Evolutionary conservation across 768 basidiomycete species (phyloP).

Genomic region (Boletus rubropictus): DNA sequence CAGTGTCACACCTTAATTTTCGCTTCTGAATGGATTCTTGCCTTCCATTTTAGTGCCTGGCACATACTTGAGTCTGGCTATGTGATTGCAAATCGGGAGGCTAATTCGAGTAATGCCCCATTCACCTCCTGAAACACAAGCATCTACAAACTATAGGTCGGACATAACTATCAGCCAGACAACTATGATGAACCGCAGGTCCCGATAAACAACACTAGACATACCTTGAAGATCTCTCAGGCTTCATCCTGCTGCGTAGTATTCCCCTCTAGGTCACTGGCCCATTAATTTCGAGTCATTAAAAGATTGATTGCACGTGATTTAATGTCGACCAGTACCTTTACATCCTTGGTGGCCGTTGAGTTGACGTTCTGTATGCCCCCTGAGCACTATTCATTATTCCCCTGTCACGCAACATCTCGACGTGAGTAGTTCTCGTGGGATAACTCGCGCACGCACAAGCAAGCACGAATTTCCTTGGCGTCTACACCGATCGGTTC

Average conservation of each 20-base stretch:
- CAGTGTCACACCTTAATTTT: not conserved
- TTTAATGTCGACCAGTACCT: not conserved
- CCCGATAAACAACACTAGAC: not conserved
- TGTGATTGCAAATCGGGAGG: not conserved
- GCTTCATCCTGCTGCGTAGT: conserved; percentile 13
- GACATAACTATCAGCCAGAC: not conserved
- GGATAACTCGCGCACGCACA: not conserved
- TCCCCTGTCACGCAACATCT: too few relatives aligned
- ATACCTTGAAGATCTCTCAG: not conserved
- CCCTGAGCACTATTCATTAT: too few relatives aligned
- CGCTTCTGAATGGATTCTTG: not conserved
- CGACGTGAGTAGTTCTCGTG: too few relatives aligned
- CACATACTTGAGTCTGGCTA: too few relatives aligned
- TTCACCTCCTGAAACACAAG: not conserved
- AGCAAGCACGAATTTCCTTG: not conserved
- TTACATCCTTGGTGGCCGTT: too few relatives aligned
- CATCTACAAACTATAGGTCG: too few relatives aligned
- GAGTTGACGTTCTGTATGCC: too few relatives aligned
- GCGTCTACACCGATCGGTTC: not conserved
- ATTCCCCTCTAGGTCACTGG: not conserved
- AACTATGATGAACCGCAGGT: not conserved
- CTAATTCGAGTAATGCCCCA: not conserved
- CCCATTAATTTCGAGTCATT: too few relatives aligned
- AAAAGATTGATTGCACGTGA: not conserved
- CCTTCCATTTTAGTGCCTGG: too few relatives aligned